phyloP scores from a whole-genome alignment of 116 monocot genomes.

The Zostera marina region DNA sequence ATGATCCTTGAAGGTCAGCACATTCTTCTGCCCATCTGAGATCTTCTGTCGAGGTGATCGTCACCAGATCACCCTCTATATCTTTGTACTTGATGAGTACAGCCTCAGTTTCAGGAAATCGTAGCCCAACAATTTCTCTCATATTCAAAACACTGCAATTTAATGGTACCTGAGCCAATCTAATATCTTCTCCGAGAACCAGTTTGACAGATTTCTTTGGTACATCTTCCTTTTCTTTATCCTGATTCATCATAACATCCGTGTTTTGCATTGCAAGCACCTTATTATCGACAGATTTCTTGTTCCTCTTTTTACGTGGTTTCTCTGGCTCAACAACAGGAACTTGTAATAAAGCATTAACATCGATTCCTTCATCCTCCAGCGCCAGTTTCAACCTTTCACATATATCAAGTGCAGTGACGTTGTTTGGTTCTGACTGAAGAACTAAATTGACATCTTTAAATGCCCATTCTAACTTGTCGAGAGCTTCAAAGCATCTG shows the following conservation, averaged over 20 bases:
- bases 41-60: slow-evolving; percentile 73
- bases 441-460: slow-evolving; percentile 38
- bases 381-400: slow-evolving; percentile 39
- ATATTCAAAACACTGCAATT: slow-evolving; percentile 41
- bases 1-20: slow-evolving; percentile 41
- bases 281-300: slow-evolving; percentile 20
- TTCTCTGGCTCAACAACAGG: slow-evolving; percentile 18
- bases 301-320: slow-evolving; percentile 20
- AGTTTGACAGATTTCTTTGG: slow-evolving; percentile 35
- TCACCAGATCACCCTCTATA: slow-evolving; percentile 79
- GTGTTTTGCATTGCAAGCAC: slow-evolving; percentile 12
- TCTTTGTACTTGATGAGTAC: slow-evolving; percentile 79
- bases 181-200: slow-evolving; percentile 82
- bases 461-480: slow-evolving; percentile 34
- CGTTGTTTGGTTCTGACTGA: slow-evolving; percentile 42
- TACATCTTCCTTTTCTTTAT: slow-evolving; percentile 25
- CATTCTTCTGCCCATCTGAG: slow-evolving; percentile 68
- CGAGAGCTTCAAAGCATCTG: slow-evolving; percentile 40
- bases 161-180: slow-evolving; percentile 53
- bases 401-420: slow-evolving; percentile 41
- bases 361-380: slow-evolving; percentile 31
- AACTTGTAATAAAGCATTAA: not conserved
- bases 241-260: not conserved
- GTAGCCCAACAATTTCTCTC: slow-evolving; percentile 39
- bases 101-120: slow-evolving; percentile 67